Evolutionary conservation across 495 filamentous ascomycete species (phyloP).

Genomic region (Sordaria brevicollis): DNA sequence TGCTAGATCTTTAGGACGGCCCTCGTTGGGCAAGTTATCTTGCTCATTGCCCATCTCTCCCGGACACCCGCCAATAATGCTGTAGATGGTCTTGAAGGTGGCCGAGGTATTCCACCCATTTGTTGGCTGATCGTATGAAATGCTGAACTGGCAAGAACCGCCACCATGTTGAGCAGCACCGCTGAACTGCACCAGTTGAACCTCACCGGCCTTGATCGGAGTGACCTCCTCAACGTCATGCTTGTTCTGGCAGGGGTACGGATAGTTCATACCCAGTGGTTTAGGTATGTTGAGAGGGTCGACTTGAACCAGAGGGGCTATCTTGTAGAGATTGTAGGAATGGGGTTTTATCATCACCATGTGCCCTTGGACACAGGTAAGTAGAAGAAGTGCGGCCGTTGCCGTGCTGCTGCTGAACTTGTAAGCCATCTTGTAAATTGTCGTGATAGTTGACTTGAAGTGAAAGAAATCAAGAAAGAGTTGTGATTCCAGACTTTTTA

Average conservation of each 20-base stretch:
- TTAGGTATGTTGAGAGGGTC: constrained; percentile 49
- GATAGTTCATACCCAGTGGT: constrained; percentile 32
- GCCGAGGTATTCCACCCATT: constrained; percentile 26
- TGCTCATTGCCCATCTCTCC: constrained; percentile 19
- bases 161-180: constrained; percentile 59
- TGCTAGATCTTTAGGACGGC: constrained; percentile 5
- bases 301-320: constrained; percentile 33
- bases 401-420: neutral
- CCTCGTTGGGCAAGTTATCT: constrained; percentile 20
- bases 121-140: constrained; percentile 54
- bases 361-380: constrained; percentile 44
- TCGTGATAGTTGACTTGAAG: neutral
- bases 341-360: constrained; percentile 54
- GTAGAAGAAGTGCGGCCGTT: constrained; percentile 19
- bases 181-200: constrained; percentile 36
- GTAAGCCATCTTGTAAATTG: neutral
- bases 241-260: constrained; percentile 64
- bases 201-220: constrained; percentile 33
- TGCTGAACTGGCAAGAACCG: constrained; percentile 67
- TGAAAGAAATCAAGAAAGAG: neutral
- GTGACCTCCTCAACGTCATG: constrained; percentile 24
- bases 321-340: constrained; percentile 38
- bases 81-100: constrained; percentile 60
- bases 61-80: constrained; percentile 60
- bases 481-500: neutral